phyloP scores from a whole-genome alignment of 768 basidiomycete species.

The Hypholoma fasciculare region DNA sequence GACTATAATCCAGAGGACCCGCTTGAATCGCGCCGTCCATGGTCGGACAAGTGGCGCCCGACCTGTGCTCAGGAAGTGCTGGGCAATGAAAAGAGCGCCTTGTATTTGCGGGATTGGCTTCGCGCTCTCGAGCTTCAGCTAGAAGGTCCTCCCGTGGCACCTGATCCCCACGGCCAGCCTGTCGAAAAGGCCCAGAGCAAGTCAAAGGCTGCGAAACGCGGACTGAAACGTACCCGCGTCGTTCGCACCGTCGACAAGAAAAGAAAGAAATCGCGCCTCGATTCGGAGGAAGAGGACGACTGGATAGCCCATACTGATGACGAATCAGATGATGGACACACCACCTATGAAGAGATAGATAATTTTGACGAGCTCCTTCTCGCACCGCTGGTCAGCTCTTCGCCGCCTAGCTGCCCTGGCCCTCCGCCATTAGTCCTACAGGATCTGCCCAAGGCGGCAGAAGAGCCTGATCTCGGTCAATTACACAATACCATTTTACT shows the following conservation, averaged over 20 bases:
- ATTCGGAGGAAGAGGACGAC: constrained; percentile 58
- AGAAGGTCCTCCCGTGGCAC: constrained; percentile 19
- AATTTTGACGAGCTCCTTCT: constrained; percentile 15
- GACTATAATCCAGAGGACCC: constrained; percentile 18
- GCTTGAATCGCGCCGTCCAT: constrained; percentile 44
- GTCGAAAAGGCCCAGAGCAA: constrained; percentile 23
- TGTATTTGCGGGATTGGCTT: constrained; percentile 80
- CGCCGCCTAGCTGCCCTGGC: constrained; percentile 9
- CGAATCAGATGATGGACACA: constrained; percentile 35
- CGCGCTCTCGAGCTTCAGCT: constrained; percentile 64
- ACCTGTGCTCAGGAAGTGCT: constrained; percentile 71
- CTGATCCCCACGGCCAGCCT: neutral
- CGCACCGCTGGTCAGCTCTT: constrained; percentile 19
- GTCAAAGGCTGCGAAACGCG: constrained; percentile 28
- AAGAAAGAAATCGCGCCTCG: constrained; percentile 54
- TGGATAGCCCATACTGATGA: constrained; percentile 56
- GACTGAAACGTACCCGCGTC: constrained; percentile 59
- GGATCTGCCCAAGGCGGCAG: neutral
- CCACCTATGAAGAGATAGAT: constrained; percentile 16
- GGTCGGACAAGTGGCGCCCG: constrained; percentile 80
- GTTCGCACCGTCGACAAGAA: constrained; percentile 52
- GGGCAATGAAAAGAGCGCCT: constrained; percentile 71
- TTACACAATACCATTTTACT: constrained; percentile 89
- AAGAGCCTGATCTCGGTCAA: constrained; percentile 30
- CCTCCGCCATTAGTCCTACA: neutral